These are phyloP conservation scores for Brassica cretica DNA, from an alignment of 345 rosid genomes.

Conservation along the genomic window DNA sequence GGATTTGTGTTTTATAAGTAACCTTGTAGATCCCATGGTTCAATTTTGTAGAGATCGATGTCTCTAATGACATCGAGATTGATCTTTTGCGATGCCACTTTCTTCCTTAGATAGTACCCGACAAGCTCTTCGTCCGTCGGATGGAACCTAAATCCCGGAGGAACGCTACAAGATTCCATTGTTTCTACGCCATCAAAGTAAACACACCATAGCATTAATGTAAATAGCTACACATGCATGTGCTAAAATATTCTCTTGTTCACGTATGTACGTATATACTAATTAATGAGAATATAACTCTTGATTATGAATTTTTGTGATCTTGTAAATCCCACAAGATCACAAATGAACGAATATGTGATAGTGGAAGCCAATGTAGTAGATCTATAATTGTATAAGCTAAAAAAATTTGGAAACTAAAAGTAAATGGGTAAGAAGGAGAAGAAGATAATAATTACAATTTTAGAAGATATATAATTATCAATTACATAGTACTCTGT, in stretches of 20 bases:
- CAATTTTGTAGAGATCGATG: conserved; percentile 85
- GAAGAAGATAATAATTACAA: neutral
- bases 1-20: neutral
- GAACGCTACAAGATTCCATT: conserved; percentile 65
- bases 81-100: conserved; percentile 85
- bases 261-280: neutral
- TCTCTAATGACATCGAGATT: conserved; percentile 94
- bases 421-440: neutral
- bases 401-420: neutral
- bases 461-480: neutral
- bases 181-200: conserved; percentile 46
- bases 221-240: neutral
- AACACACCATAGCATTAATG: conserved; percentile 30
- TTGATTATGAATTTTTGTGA: neutral
- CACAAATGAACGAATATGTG: neutral
- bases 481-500: conserved; percentile 4
- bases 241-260: too few species aligned
- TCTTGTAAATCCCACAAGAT: neutral
- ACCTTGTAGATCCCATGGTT: conserved; percentile 99
- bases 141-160: conserved; percentile 96
- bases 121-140: conserved; percentile 96
- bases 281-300: neutral
- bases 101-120: conserved; percentile 92
- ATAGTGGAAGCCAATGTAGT: neutral
- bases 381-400: neutral